Base-by-base conservation (phyloP, 2,329 filamentous ascomycete genomes). In the Cercospora sojina region DNA sequence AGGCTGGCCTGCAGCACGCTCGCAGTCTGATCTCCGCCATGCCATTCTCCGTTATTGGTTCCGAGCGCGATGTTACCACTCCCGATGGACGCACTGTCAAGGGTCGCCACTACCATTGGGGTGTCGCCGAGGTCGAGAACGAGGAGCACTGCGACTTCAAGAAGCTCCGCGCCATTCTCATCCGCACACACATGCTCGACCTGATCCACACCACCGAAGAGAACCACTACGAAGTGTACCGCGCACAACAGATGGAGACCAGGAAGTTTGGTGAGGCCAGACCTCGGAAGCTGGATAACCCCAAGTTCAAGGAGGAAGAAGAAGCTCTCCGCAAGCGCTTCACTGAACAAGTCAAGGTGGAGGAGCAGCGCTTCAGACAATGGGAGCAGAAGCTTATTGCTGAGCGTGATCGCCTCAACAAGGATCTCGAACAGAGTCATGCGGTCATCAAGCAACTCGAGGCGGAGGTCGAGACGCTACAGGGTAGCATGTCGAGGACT, bases 141-240 rank as follows among this genome's bases (percentile, higher is more conserved):
- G 95, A 99, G 84, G 95, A 99, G 79, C 95, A 99, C 87, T 99
- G 95, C 83, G 95, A 99, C 83, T 99, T 99, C 87, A 99, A 99
- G 91, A 99, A 99, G 87, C 91, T 99, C 71, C 93, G 95, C 76
- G 97, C 94, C 58, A 98, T 99, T 77, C 87, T 99, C 73, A 98
- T 99, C 85, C 92, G 95, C 81, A 78, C 75, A 43, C 95, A 99
- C 86, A 99, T 99, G 95, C 89, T 99, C 77, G 95, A 99, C 80
- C 91, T 99, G 72, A 99, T 99, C 80, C 95, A 99, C 86, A 99
- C 96, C 71, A 99, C 95, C 74, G 95, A 99, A 84, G 95, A 99
- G 86, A 90, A 93, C 76, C 95, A 99, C 87, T 99, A 99, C 85
- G 95, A 99, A 83, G 94, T 92, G 68, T 99, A 99, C 86, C 94